Percentiles rank a stretch among this genome's conserved stretches.
Evolutionary conservation across 139 green algal species (phyloP).

Genomic region (Chlamydomonas urium): DNA sequence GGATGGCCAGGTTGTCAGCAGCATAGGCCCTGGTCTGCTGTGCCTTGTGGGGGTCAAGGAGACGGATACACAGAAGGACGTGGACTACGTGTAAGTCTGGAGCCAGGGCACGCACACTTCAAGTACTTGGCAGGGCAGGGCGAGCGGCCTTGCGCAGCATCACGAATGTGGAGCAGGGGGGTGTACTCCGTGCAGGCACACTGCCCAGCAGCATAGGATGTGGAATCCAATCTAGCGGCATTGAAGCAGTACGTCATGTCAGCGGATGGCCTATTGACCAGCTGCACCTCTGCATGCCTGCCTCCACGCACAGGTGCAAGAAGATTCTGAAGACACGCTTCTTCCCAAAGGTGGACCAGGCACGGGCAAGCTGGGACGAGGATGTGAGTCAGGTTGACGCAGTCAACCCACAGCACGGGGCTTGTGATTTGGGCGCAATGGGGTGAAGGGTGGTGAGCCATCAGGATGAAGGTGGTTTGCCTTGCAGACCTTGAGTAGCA

Average conservation of each 20-base stretch:
- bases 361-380: slow-evolving; percentile 1
- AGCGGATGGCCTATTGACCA: background rate
- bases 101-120: background rate
- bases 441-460: too few species aligned
- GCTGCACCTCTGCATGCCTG: background rate
- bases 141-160: background rate
- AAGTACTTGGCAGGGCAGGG: background rate
- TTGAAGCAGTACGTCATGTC: too few species aligned
- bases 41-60: slow-evolving; percentile 29
- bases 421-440: too few species aligned
- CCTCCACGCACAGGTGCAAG: slow-evolving; percentile 17
- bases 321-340: slow-evolving; percentile 34
- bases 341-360: slow-evolving; percentile 6
- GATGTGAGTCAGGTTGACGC: slow-evolving; percentile 10
- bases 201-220: background rate
- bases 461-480: too few species aligned
- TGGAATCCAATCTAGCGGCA: too few species aligned
- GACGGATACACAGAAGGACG: slow-evolving; percentile 21
- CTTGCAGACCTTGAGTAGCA: too few species aligned
- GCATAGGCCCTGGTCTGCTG: slow-evolving; percentile 25
- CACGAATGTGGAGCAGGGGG: background rate
- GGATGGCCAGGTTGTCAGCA: slow-evolving; percentile 24
- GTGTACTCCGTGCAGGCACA: background rate
- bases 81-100: slow-evolving; percentile 23
- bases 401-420: too few species aligned